A percentile compares a stretch with the other conserved stretches of the same genome.
Evolutionary conservation across 78 protist species (phyloP).

Genomic region (Chrysochromulina tobinii): DNA sequence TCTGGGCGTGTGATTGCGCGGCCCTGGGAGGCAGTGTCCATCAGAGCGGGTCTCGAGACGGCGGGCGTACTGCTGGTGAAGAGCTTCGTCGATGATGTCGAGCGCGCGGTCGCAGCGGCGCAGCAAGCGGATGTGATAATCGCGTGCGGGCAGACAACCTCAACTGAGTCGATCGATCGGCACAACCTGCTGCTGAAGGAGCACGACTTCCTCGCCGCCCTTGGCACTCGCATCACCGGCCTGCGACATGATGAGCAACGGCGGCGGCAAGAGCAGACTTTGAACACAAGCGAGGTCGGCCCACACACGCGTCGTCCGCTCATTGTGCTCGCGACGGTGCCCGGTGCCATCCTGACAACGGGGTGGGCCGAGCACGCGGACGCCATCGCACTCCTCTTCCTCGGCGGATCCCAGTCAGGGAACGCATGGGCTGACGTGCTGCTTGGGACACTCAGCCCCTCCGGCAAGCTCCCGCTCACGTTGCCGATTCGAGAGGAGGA

Average conservation of each 20-base stretch:
- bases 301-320: too few relatives aligned
- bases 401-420: slow-evolving; percentile 27
- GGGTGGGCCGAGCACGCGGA: neutral
- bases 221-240: neutral
- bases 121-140: neutral
- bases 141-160: neutral
- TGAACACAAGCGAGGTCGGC: too few relatives aligned
- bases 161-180: neutral
- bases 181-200: neutral
- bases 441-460: neutral
- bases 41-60: neutral
- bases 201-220: neutral
- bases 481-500: neutral
- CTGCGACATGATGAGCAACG: too few relatives aligned
- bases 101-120: neutral
- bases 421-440: slow-evolving; percentile 22
- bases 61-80: neutral
- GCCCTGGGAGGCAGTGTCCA: neutral
- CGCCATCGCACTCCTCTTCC: neutral
- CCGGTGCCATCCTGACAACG: slow-evolving; percentile 3
- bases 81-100: neutral
- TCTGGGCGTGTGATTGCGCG: neutral
- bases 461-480: slow-evolving; percentile 36
- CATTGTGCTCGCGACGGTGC: neutral
- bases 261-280: too few relatives aligned